These are phyloP conservation scores for Ceratobasidium sp. DNA, from an alignment of 1,284 basidiomycete species.

Conservation along the genomic window DNA sequence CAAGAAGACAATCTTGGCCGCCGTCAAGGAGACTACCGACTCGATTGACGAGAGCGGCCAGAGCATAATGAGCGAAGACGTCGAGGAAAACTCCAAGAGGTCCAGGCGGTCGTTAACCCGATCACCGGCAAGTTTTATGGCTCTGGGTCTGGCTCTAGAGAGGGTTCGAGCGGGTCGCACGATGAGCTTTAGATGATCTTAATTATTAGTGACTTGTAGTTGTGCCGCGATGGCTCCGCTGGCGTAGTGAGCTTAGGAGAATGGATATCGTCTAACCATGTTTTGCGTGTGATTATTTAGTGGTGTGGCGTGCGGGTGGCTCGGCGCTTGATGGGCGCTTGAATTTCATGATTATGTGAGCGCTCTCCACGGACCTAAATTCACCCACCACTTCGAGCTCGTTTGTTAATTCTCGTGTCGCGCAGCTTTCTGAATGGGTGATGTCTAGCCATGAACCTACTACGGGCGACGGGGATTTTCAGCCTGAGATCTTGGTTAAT, in stretches of 20 bases:
- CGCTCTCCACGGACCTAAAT: background rate
- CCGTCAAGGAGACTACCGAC: conserved; percentile 87
- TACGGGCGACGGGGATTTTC: background rate
- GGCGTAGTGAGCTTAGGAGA: no score
- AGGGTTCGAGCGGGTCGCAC: conserved; percentile 27
- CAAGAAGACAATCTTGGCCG: conserved; percentile 86
- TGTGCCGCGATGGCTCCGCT: no score
- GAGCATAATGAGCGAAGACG: conserved; percentile 83
- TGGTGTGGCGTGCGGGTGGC: no score
- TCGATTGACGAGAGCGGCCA: conserved; percentile 91
- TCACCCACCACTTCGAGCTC: background rate
- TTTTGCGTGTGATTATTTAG: no score
- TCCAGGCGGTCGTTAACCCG: conserved; percentile 78
- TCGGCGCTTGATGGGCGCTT: background rate
- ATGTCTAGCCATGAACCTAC: background rate
- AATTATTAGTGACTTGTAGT: no score
- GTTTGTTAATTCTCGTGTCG: background rate
- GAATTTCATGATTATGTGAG: background rate
- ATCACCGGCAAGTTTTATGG: conserved; percentile 86
- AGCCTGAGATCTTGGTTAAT: no score
- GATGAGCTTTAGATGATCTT: conserved; percentile 44
- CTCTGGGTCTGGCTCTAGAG: background rate
- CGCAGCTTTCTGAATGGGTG: background rate
- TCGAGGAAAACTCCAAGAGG: conserved; percentile 90
- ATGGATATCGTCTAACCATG: no score